Percentiles rank a stretch among this genome's conserved stretches.
These are phyloP conservation scores for Closterium sp. DNA, from an alignment of 139 green algal genomes.

Conservation along the genomic window DNA sequence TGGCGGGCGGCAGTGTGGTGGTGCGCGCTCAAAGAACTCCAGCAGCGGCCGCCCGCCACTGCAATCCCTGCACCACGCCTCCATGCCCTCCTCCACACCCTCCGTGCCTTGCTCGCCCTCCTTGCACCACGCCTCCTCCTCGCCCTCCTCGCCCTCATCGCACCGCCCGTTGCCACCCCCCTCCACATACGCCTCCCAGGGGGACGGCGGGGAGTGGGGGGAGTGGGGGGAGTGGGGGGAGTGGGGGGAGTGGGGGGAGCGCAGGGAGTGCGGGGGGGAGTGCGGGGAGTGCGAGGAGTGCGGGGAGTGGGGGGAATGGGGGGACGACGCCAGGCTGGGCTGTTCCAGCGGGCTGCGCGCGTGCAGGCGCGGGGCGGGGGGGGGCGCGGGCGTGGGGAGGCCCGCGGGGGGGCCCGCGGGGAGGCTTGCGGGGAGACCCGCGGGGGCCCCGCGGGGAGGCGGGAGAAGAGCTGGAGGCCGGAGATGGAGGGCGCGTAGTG, in stretches of 20 bases:
- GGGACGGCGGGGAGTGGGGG: background rate
- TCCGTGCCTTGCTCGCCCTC: too few relatives aligned
- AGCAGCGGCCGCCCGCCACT: background rate
- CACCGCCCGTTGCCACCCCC: background rate
- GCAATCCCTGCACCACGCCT: background rate
- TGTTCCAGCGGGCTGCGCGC: background rate
- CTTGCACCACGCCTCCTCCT: too few relatives aligned
- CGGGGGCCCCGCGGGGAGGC: background rate
- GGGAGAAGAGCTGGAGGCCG: slow-evolving; percentile 21
- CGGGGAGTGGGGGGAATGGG: background rate
- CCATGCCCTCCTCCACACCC: background rate
- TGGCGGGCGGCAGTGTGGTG: slow-evolving; percentile 23
- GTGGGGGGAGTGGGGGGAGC: background rate
- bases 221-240: background rate
- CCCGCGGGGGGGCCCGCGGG: background rate
- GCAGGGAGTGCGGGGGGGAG: too few relatives aligned
- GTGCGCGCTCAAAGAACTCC: slow-evolving; percentile 26
- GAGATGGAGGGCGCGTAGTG: slow-evolving; percentile 43
- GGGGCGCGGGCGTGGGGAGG: background rate
- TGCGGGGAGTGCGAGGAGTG: too few relatives aligned
- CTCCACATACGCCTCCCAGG: background rate
- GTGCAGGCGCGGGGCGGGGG: background rate
- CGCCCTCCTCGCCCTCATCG: too few relatives aligned
- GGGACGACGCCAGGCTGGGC: background rate
- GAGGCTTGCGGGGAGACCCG: too few relatives aligned